Base-by-base conservation (phyloP, 371 early-diverging fungal species). In the Dichotomocladium elegans region DNA sequence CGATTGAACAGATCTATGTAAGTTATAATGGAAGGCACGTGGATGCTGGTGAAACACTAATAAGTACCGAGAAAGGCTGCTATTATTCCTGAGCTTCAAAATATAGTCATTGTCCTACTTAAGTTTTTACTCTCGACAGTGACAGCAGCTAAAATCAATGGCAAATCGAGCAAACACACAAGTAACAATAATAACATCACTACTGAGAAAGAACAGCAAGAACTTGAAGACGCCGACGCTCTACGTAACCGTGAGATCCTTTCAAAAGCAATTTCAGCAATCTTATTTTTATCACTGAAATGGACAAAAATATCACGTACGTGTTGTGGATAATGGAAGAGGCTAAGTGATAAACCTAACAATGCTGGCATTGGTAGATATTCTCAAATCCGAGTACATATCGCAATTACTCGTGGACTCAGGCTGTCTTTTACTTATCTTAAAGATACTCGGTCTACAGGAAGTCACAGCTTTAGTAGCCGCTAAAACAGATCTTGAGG, bases 401-500 rank as follows among this genome's bases (percentile, higher is more conserved):
- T 83, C 84, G 5, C 90, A 89, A 55, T 71, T 88, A 0, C 64
- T 94, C 41, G 81, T 90, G 24, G 94, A 94, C 61, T 88, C 89
- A 27, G 91, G 91, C 34, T 86, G 90, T 46, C 73, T 90, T 25
- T 72, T 94, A 10, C 62, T 94, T 24, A 83, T 92, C 21, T 69
- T 94, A 26, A 91, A 90, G 56, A 79, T 94, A 60, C 74, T 92
- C 42, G 90, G 88, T 2, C 73, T 91, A 29, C 89, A 89, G 55
- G 88, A 89, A 62, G 72, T 83, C 24, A 70, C 81, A 0, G 58
- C 64, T 3, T 58, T 81, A 5, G 73, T 79, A 3, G 63, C 73
- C 6, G 72, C 75, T 24, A 68, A 79, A 57, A 82, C 84, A 12
- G 87, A 90, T 41, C 70, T 85, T 4, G 77, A 74, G 3, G 76